Evolutionary conservation across 768 basidiomycete species (phyloP).

Genomic region (Boletales sp.): DNA sequence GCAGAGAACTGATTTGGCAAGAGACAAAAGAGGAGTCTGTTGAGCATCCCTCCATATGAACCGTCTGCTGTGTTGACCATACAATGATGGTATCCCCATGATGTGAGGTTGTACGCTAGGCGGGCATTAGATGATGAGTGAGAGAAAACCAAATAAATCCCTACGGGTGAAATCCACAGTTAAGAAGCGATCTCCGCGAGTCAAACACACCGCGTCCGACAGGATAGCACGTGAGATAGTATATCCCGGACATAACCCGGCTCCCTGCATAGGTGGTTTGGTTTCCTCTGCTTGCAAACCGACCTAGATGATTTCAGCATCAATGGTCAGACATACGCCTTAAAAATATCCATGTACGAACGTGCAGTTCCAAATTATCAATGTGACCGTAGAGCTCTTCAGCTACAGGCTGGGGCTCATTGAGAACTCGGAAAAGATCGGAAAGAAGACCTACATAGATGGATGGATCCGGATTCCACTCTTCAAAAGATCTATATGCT

Average conservation of each 20-base stretch:
- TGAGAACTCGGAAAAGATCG: background rate
- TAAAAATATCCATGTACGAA: constrained; percentile 28
- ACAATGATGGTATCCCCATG: constrained; percentile 78
- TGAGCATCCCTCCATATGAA: constrained; percentile 73
- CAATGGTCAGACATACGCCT: background rate
- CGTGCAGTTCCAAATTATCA: constrained; percentile 78
- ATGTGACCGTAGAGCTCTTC: constrained; percentile 65
- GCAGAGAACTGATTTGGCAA: constrained; percentile 67
- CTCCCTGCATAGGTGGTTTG: constrained; percentile 60
- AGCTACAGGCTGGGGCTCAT: constrained; percentile 49
- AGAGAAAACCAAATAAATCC: constrained; percentile 21
- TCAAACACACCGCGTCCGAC: constrained; percentile 70
- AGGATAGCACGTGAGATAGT: constrained; percentile 85
- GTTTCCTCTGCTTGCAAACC: constrained; percentile 73
- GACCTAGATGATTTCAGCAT: constrained; percentile 34
- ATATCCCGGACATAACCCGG: constrained; percentile 78
- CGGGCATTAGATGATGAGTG: constrained; percentile 1
- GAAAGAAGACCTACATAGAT: constrained; percentile 44
- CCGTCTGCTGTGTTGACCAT: constrained; percentile 62
- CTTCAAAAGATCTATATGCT: constrained; percentile 63
- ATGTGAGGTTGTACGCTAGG: constrained; percentile 67
- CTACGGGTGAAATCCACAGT: constrained; percentile 74
- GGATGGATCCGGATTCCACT: constrained; percentile 65
- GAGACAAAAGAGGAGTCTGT: constrained; percentile 67
- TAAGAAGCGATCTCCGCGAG: constrained; percentile 76